Conservation (phyloP, 306 rosid genomes). For the Casuarina equisetifolia region DNA sequence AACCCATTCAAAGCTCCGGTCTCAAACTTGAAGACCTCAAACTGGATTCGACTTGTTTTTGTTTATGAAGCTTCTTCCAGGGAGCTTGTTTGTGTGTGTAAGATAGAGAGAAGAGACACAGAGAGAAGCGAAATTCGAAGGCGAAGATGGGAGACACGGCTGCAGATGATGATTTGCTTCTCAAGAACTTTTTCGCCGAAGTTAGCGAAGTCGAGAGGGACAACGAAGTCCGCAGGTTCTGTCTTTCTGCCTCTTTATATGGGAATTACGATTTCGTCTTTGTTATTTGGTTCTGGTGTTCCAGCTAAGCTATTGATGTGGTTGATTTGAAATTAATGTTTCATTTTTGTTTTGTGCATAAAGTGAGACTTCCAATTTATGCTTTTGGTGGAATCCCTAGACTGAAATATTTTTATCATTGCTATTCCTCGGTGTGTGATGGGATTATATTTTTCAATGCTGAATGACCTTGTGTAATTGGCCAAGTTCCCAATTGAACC, state of each 20-base stretch:
- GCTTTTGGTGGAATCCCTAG: background rate
- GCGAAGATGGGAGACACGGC: slow-evolving; percentile 44
- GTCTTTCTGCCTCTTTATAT: slow-evolving; percentile 15
- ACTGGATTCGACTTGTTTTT: background rate
- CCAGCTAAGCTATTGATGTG: background rate
- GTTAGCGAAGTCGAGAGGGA: slow-evolving; percentile 99
- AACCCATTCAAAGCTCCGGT: background rate
- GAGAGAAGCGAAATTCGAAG: background rate
- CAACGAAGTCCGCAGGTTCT: slow-evolving; percentile 80
- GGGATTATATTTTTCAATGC: no score
- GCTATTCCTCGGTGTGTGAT: background rate
- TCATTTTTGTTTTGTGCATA: slow-evolving; percentile 6
- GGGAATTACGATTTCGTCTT: background rate
- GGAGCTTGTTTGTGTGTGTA: background rate
- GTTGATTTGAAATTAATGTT: slow-evolving; percentile 22
- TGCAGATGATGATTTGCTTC: slow-evolving; percentile 78
- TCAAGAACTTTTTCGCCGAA: slow-evolving; percentile 91
- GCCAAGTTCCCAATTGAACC: background rate
- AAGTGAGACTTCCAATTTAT: slow-evolving; percentile 10
- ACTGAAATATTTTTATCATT: background rate
- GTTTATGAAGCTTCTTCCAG: background rate
- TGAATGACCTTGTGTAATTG: background rate
- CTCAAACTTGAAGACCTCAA: background rate
- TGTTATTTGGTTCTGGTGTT: background rate
- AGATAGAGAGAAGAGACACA: background rate